Percentiles rank a stretch among this genome's conserved stretches.
Conservation (phyloP, 2,329 filamentous ascomycete genomes). For the Bimuria novae-zelandiae region DNA sequence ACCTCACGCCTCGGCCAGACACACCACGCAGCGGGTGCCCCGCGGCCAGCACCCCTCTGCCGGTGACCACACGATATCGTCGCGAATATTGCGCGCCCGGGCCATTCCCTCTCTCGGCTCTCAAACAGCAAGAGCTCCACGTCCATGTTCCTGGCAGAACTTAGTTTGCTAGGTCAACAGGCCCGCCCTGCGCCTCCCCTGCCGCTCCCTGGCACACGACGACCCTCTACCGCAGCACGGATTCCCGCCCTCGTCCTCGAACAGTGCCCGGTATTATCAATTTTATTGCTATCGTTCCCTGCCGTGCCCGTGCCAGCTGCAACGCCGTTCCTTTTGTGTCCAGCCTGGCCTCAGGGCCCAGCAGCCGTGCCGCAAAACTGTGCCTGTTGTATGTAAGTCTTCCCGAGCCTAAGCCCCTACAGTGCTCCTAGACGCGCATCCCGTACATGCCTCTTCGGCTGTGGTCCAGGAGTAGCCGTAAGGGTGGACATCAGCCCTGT, state of each 20-base stretch:
- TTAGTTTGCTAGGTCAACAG: conserved; percentile 30
- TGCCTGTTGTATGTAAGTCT: conserved; percentile 36
- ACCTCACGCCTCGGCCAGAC: conserved; percentile 18
- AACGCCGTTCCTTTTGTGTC: conserved; percentile 27
- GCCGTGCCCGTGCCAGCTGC: conserved; percentile 26
- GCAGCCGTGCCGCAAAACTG: conserved; percentile 32
- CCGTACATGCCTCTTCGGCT: conserved; percentile 38
- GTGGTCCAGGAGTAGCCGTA: conserved; percentile 40
- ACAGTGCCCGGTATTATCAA: conserved; percentile 31
- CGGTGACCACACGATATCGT: conserved; percentile 8
- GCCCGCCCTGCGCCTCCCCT: conserved; percentile 16
- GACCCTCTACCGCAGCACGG: conserved; percentile 31
- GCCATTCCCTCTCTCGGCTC: conserved; percentile 26
- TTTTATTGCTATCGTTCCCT: conserved; percentile 40
- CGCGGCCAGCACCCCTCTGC: conserved; percentile 13
- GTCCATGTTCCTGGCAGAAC: conserved; percentile 41
- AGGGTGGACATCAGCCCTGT: conserved; percentile 45
- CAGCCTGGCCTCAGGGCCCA: conserved; percentile 29
- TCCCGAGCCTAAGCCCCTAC: conserved; percentile 22
- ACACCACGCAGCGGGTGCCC: conserved; percentile 2
- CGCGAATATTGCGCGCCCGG: conserved; percentile 11
- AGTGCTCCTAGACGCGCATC: conserved; percentile 27
- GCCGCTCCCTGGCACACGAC: background rate
- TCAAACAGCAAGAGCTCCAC: conserved; percentile 45
- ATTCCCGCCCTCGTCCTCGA: conserved; percentile 28